Percentiles rank a stretch among this genome's conserved stretches.
Conservation (phyloP, 805 yeast genomes). For the Sugiyamaella marilandica region DNA sequence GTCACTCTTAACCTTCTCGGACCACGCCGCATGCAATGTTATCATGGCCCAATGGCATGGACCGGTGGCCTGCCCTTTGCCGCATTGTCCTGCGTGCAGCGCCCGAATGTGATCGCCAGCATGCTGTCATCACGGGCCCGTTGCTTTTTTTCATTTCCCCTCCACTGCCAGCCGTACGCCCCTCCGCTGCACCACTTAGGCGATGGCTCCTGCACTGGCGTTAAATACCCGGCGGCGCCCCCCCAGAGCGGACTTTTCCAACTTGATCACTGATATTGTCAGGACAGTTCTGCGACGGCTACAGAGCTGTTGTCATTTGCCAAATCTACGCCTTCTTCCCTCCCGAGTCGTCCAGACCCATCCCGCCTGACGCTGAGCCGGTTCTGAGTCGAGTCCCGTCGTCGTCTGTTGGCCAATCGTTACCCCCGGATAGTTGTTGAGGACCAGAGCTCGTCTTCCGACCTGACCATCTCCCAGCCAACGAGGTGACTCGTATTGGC, state of each 20-base stretch:
- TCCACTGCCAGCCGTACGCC: neutral
- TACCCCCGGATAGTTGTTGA: no score
- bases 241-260: neutral
- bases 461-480: no score
- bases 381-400: no score
- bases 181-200: neutral
- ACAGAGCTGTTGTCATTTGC: no score
- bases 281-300: neutral
- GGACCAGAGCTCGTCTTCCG: no score
- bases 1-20: slow-evolving; percentile 4
- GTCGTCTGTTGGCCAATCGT: no score
- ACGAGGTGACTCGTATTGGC: no score
- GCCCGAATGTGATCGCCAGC: neutral
- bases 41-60: neutral
- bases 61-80: neutral
- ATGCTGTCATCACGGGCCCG: neutral
- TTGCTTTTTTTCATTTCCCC: neutral
- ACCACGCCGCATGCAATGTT: neutral
- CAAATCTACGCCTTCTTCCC: no score
- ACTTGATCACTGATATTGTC: neutral
- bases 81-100: neutral
- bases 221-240: slow-evolving; percentile 3
- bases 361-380: no score
- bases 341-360: no score
- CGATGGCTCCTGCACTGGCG: slow-evolving; percentile 2